Percentiles rank a stretch among this genome's conserved stretches.
These are phyloP conservation scores for Pharnaceum exiguum DNA, from an alignment of 148 eudicot genomes.

Conservation along the genomic window DNA sequence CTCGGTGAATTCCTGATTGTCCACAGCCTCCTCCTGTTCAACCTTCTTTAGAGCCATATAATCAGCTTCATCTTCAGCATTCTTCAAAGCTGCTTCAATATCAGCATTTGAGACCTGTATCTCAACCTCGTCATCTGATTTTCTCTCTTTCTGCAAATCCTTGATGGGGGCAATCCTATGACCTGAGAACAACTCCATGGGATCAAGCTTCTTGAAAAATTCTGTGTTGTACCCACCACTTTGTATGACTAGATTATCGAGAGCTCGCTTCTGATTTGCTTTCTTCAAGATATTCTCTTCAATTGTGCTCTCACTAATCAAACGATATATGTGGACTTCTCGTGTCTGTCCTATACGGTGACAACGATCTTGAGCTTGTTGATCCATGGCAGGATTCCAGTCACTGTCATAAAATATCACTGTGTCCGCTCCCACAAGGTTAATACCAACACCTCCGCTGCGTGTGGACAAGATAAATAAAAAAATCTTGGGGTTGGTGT, in stretches of 20 bases:
- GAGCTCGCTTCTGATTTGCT: slow-evolving; percentile 98
- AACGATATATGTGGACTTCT: slow-evolving; percentile 91
- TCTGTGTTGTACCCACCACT: slow-evolving; percentile 98
- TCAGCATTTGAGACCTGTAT: slow-evolving; percentile 69
- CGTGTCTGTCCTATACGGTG: slow-evolving; percentile 99
- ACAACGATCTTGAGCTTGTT: slow-evolving; percentile 98
- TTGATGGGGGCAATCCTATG: slow-evolving; percentile 43
- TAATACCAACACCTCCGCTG: slow-evolving; percentile 98
- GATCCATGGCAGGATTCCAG: slow-evolving; percentile 99
- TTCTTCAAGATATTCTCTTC: slow-evolving; percentile 95
- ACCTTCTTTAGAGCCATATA: slow-evolving; percentile 98
- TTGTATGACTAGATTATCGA: slow-evolving; percentile 95
- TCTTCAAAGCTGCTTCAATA: slow-evolving; percentile 94
- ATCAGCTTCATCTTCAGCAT: slow-evolving; percentile 98
- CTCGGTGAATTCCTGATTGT: slow-evolving; percentile 94
- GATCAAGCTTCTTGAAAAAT: slow-evolving; percentile 95
- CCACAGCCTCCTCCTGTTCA: slow-evolving; percentile 98
- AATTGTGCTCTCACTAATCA: slow-evolving; percentile 90
- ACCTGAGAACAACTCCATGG: slow-evolving; percentile 91
- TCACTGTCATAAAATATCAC: slow-evolving; percentile 95
- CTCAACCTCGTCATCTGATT: slow-evolving; percentile 30
- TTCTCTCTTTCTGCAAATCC: slow-evolving; percentile 45
- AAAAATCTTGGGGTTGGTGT: slow-evolving; percentile 91
- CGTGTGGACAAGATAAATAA: slow-evolving; percentile 96
- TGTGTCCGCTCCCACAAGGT: slow-evolving; percentile 97